Evolutionary conservation across 129 eudicot species (phyloP).

Genomic region (Pittosporum tobira): DNA sequence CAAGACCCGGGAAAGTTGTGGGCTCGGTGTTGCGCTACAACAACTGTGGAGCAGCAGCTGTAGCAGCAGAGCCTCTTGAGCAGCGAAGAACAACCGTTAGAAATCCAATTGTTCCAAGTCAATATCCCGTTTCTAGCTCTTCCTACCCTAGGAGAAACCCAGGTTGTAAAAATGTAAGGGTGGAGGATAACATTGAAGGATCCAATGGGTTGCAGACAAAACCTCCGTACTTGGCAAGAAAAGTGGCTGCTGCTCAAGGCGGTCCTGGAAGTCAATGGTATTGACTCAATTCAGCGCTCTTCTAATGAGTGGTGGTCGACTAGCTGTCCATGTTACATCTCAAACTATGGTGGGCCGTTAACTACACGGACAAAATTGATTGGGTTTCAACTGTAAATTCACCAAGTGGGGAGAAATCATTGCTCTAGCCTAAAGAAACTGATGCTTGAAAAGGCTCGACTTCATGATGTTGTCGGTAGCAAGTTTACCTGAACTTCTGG

Average conservation of each 20-base stretch:
- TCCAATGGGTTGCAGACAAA: constrained; percentile 63
- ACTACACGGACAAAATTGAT: not conserved
- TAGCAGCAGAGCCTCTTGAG: constrained; percentile 51
- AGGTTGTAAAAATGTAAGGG: constrained; percentile 53
- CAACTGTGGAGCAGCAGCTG: constrained; percentile 48
- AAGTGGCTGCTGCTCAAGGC: constrained; percentile 81
- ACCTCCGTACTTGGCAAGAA: constrained; percentile 72
- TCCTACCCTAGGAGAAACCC: constrained; percentile 69
- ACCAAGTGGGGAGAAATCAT: not conserved
- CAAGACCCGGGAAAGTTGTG: constrained; percentile 86
- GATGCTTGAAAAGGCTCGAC: not conserved
- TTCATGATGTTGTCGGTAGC: not conserved
- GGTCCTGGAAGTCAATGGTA: constrained; percentile 81
- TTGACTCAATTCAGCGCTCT: constrained; percentile 18
- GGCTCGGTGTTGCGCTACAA: constrained; percentile 60
- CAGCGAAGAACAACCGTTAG: constrained; percentile 54
- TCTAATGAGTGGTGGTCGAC: not conserved
- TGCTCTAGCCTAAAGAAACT: not conserved
- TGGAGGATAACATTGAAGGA: constrained; percentile 52
- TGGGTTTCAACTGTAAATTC: constrained; percentile 5
- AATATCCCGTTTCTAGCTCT: constrained; percentile 55
- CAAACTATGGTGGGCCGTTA: not conserved
- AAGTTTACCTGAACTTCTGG: not conserved
- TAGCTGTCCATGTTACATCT: not conserved
- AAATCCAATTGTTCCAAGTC: constrained; percentile 60